Base-by-base conservation (phyloP, 768 basidiomycete genomes). In the Trametes coccinea region DNA sequence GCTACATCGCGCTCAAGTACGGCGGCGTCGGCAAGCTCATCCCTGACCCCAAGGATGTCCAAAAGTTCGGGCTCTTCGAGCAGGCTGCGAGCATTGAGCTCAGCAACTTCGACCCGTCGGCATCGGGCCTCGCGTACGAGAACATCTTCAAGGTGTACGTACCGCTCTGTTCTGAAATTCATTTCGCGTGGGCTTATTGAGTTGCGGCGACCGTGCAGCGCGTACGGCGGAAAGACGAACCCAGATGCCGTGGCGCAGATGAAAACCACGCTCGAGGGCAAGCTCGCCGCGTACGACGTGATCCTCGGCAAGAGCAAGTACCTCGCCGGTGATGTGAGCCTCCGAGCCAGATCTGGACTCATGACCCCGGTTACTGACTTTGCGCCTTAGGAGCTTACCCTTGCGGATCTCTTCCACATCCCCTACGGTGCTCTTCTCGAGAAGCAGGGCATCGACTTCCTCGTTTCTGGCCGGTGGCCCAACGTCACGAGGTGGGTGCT, bases 321-420 rank as follows among this genome's bases (percentile, higher is more conserved):
- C 68, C 70, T 73, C 71, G 79, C 63, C 69, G 84, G 74, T 69
- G 79, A 67, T 65, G 74, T 77, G 46, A 54, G 70, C 50, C 30
- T 30, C 41, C 17, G 29, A 17, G 3, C 2, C 5, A 4, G 10
- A 10, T 22, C 30, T 3, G 27, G 1, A 16, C 5, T 40, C 29
- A 39, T 8, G 5, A 27, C n/a, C 2, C n/a, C 11, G 3, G 22
- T 14, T 39, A 34, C 41, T 58, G 16, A 53, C 56, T 1, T 2
- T 22, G 11, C 4, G n/a, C 11, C n/a, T 41, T 59, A 81, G 76
- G 67, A 72, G 39, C 27, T 88, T 50, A 85, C 84, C 6, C 73
- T 87, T 1, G 84, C 81, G 2, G 86, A 88, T 66, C 74, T 88
- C 17, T 81, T 80, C 71, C 85, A 86, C 68, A 67, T 87, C 37